Base-by-base conservation (phyloP, 495 filamentous ascomycete species). In the Rostrohypoxylon terebratum region DNA sequence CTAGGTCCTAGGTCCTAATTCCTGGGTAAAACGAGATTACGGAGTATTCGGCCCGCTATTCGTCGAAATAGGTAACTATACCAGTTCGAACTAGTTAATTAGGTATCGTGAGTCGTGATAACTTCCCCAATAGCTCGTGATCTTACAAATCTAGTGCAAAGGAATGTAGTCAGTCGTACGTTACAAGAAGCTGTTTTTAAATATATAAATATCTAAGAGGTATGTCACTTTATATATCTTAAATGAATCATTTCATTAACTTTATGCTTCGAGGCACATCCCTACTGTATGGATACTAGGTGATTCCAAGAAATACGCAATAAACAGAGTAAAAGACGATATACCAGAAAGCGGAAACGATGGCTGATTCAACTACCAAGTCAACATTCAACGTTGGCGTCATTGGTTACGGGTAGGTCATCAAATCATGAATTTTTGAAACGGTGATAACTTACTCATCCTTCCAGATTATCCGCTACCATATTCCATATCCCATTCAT, bases 401-500 rank as follows among this genome's bases (percentile, higher is more conserved):
- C 21, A 77, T 88, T 14, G 86, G 86, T 59, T 88, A 87, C 73
- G 86, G 86, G 85, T 83, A 79, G 75, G 82, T 62, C 48, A 7
- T 18, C n/a, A 50, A 47, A 4, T 57, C 33, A 42, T 42, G 55
- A 31, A 4, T 50, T 21, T 55, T 45, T 33, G 3, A 31, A 59
- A 53, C 16, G n/a, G 16, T n/a, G 14, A n/a, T 59, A 23, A 69
- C 68, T 69, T 2, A 55, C 74, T 73, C 40, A 71, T 20, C 13
- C 31, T 14, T 14, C 4, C 57, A 87, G 93, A 76, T 83, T 94
- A 81, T 94, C 93, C 47, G 93, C 94, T 72, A 95, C 95, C 75
- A 81, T 91, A 81, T 96, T 96, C 83, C 94, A 97, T 81, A 95
- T 97, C 79, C 94, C 94, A 64, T 92, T 96, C 81, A 90, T 97